Conservation (phyloP, 768 basidiomycete species). For the Holtermanniella nyarrowii region DNA sequence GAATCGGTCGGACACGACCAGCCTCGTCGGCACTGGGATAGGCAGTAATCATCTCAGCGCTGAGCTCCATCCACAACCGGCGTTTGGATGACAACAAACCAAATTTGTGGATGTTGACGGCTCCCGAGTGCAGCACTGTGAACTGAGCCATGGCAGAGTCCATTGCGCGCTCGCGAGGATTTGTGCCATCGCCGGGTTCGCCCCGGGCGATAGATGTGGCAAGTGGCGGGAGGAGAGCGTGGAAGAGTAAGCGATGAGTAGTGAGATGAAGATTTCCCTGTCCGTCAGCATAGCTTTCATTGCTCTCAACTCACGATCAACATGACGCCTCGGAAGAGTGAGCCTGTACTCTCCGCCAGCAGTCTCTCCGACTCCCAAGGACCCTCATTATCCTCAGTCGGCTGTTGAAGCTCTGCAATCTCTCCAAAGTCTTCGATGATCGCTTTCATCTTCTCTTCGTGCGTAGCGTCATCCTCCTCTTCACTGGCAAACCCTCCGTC, state of each 20-base stretch:
- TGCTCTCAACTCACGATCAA: constrained; percentile 15
- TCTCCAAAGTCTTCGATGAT: constrained; percentile 54
- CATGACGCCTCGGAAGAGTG: constrained; percentile 45
- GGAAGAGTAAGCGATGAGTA: constrained; percentile 56
- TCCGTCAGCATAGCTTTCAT: constrained; percentile 3
- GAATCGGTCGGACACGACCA: constrained; percentile 50
- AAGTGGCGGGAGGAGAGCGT: constrained; percentile 52
- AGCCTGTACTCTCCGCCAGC: constrained; percentile 50
- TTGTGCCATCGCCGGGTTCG: constrained; percentile 5
- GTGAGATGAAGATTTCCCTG: constrained; percentile 57
- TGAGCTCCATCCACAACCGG: constrained; percentile 56
- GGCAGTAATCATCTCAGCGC: constrained; percentile 52
- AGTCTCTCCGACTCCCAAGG: constrained; percentile 47
- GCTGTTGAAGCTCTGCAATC: constrained; percentile 40
- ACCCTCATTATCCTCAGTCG: constrained; percentile 1
- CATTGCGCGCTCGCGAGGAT: constrained; percentile 21
- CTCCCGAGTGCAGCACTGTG: constrained; percentile 47
- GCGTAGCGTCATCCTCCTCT: constrained; percentile 35
- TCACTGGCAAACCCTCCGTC: background rate
- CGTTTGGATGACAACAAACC: constrained; percentile 35
- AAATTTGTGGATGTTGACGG: constrained; percentile 45
- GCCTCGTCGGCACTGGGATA: constrained; percentile 52
- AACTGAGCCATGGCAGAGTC: constrained; percentile 34
- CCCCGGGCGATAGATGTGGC: background rate
- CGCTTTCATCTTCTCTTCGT: constrained; percentile 47